Evolutionary conservation across 2,329 filamentous ascomycete genomes (phyloP).

Genomic region (Phoma sp.): DNA sequence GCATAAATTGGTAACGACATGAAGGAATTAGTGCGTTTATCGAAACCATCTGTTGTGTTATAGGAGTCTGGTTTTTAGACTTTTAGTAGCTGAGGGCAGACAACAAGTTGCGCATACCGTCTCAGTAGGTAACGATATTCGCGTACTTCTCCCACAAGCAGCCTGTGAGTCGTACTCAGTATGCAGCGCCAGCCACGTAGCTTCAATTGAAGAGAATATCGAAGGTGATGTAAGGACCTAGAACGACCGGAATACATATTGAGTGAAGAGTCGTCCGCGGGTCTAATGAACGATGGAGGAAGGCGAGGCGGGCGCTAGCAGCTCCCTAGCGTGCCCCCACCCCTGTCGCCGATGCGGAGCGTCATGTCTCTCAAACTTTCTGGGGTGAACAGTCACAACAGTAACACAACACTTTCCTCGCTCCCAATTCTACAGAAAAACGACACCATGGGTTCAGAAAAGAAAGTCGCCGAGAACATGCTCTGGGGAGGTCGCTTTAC

Average conservation of each 20-base stretch:
- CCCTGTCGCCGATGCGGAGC: constrained; percentile 14
- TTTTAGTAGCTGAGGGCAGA: neutral
- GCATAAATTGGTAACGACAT: constrained; percentile 22
- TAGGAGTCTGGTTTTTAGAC: neutral
- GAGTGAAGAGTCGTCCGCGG: no score
- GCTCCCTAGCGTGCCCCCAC: constrained; percentile 7
- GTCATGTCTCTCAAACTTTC: constrained; percentile 15
- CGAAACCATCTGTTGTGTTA: constrained; percentile 10
- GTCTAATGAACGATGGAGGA: neutral
- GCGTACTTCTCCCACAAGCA: no score
- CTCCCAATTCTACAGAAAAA: neutral
- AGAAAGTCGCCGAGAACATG: constrained; percentile 49
- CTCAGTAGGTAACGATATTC: no score
- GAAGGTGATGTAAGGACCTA: no score
- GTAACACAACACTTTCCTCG: constrained; percentile 9
- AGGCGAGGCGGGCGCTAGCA: constrained; percentile 10
- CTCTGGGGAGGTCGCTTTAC: constrained; percentile 49
- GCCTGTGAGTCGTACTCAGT: no score
- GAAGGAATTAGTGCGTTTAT: constrained; percentile 20
- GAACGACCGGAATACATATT: no score
- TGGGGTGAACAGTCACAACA: constrained; percentile 20
- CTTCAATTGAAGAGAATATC: no score
- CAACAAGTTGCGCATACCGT: no score
- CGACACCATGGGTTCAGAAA: constrained; percentile 39
- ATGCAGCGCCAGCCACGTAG: no score